Base-by-base conservation (phyloP, 148 eudicot species). In the Nyssa sinensis region DNA sequence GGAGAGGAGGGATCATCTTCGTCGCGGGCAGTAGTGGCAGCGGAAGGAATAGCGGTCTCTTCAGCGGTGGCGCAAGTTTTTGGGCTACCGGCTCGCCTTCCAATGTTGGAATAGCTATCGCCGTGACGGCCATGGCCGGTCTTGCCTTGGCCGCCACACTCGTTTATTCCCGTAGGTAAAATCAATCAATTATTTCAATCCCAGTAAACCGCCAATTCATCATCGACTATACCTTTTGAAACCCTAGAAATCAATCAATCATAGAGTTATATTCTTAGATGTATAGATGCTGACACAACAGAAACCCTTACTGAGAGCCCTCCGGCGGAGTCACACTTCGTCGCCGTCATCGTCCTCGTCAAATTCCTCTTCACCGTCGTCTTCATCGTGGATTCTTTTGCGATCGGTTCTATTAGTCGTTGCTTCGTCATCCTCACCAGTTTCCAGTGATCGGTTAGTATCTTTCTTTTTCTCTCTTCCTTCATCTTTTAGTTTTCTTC, bases 331-430 rank as follows among this genome's bases (percentile, higher is more conserved):
- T 60, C 84, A 80, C 66, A 87, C 86, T 75, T 79, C 79, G 28
- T 74, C 81, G 12, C 58, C 77, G 30, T 69, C 84, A 29, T 49
- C 86, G 5, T 65, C 84, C 8, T 78, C 89, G 23, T 72, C 85
- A 28, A 69, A 67, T 13, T 62, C 83, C 13, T 81, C 86, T 24
- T 81, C 82, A 16, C 62, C 83, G 30, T 65, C 83, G 1, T 70
- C 84, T 5, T 68, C 79, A 0, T 75, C 93, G 24, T 90, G 91
- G 94, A 73, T 87, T 82, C 89, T 84, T 72, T 75, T 87, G 81
- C 74, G 94, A 84, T 90, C 91, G 65, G 89, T 87, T 70, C 77
- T 87, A 19, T 84, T 86, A 67, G 85, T 86, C 12, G 91, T 86
- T 75, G 85, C 89, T 58, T 87, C 90, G 49, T 78, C 85, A 31